phyloP scores from a whole-genome alignment of 2,329 filamentous ascomycete species.

The Diaporthe sp. region DNA sequence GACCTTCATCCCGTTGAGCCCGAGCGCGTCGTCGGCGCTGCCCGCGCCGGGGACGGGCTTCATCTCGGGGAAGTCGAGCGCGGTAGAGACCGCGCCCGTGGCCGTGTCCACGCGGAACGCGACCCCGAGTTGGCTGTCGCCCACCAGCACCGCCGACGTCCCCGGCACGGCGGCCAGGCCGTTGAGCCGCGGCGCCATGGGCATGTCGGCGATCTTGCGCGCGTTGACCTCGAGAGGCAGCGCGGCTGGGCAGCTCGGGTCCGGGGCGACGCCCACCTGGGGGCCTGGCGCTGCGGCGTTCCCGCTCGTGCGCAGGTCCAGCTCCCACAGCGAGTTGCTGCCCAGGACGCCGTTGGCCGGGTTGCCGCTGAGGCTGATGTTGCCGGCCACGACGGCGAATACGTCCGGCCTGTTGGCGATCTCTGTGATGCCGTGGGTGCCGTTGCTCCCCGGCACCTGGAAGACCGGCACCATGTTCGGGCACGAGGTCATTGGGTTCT shows the following conservation, averaged over 20 bases:
- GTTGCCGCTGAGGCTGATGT: conserved; percentile 31
- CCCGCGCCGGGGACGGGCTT: conserved; percentile 38
- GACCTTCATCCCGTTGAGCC: conserved; percentile 47
- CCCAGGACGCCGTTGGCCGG: conserved; percentile 38
- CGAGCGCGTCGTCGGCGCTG: conserved; percentile 37
- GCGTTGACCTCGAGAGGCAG: conserved; percentile 4
- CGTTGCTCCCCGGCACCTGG: conserved; percentile 45
- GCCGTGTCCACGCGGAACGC: conserved; percentile 46
- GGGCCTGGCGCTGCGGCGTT: background rate
- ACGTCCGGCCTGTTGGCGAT: conserved; percentile 39
- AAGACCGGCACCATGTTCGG: conserved; percentile 45
- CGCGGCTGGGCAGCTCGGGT: background rate
- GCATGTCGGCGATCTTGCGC: conserved; percentile 41
- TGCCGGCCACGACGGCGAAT: conserved; percentile 42
- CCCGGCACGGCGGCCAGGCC: conserved; percentile 43
- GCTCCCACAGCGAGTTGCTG: conserved; percentile 41
- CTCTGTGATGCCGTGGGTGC: conserved; percentile 50
- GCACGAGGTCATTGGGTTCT: conserved; percentile 43
- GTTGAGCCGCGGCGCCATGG: conserved; percentile 42
- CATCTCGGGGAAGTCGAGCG: conserved; percentile 45
- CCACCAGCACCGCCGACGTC: conserved; percentile 42
- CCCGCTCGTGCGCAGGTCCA: conserved; percentile 34
- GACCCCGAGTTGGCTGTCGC: conserved; percentile 45
- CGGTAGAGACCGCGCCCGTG: conserved; percentile 39
- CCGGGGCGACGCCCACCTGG: background rate